A percentile compares a stretch with the other conserved stretches of the same genome.
Evolutionary conservation across 495 filamentous ascomycete genomes (phyloP).

Genomic region (Lineolata rhizophorae): DNA sequence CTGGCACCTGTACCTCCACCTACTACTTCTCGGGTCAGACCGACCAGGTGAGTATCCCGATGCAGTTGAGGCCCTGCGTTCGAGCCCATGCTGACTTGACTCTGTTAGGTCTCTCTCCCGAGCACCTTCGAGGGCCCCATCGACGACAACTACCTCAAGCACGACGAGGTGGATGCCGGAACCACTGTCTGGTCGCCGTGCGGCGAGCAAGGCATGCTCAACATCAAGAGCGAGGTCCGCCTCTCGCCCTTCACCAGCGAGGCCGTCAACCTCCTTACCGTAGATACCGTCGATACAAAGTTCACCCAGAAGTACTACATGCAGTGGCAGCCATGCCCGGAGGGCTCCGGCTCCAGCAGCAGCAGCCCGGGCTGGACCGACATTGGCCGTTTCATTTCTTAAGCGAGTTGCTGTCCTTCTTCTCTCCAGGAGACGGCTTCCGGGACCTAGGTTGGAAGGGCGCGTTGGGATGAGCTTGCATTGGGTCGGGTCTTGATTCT

Average conservation of each 20-base stretch:
- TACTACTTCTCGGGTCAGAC: slow-evolving; percentile 28
- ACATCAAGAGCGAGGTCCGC: slow-evolving; percentile 13
- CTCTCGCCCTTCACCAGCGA: slow-evolving; percentile 7
- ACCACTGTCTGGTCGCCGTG: slow-evolving; percentile 6
- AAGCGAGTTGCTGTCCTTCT: no score
- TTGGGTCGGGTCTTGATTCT: no score
- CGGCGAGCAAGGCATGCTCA: slow-evolving; percentile 9
- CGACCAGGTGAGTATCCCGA: slow-evolving; percentile 7
- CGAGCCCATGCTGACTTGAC: no score
- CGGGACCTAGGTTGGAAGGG: no score
- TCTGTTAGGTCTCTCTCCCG: no score
- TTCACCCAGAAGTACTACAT: slow-evolving; percentile 11
- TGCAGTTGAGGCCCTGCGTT: not conserved
- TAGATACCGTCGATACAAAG: slow-evolving; percentile 20
- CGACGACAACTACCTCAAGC: slow-evolving; percentile 8
- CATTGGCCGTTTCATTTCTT: no score
- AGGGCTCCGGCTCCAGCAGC: no score
- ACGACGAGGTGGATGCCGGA: slow-evolving; percentile 8
- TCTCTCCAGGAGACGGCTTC: no score
- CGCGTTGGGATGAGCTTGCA: no score
- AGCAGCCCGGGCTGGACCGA: no score
- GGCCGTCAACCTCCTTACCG: slow-evolving; percentile 16
- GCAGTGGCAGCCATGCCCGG: no score
- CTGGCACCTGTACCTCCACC: slow-evolving; percentile 24
- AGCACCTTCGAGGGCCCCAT: slow-evolving; percentile 13